A percentile compares a stretch with the other conserved stretches of the same genome.
These are phyloP conservation scores for Hypoxylon sp. DNA, from an alignment of 2,329 filamentous ascomycete genomes.

Conservation along the genomic window DNA sequence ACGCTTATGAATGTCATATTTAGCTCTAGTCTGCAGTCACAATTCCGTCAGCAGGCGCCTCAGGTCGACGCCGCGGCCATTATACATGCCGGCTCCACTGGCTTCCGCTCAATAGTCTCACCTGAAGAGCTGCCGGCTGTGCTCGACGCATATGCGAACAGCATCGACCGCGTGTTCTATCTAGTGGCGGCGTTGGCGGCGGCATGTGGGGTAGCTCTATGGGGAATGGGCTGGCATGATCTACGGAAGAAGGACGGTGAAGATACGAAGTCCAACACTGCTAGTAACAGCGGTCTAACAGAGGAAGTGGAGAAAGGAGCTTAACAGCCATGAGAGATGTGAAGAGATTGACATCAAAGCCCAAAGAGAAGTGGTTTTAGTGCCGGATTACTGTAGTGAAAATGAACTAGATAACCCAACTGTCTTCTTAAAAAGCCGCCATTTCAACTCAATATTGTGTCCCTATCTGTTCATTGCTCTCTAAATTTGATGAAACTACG, in stretches of 20 bases:
- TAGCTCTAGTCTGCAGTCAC: constrained; percentile 42
- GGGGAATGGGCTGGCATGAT: constrained; percentile 57
- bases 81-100: constrained; percentile 53
- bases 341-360: too few relatives aligned
- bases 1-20: constrained; percentile 18
- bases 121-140: constrained; percentile 46
- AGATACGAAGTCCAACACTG: neutral
- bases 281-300: neutral
- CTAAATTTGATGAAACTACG: too few relatives aligned
- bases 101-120: constrained; percentile 47
- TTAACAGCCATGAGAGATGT: too few relatives aligned
- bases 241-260: constrained; percentile 49
- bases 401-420: too few relatives aligned
- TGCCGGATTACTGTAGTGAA: too few relatives aligned
- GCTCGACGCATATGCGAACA: constrained; percentile 51
- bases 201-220: constrained; percentile 47
- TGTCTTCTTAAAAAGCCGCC: too few relatives aligned
- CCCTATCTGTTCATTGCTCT: too few relatives aligned
- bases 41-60: constrained; percentile 45
- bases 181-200: constrained; percentile 47
- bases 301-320: neutral
- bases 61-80: constrained; percentile 44
- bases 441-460: too few relatives aligned
- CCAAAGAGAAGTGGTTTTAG: too few relatives aligned
- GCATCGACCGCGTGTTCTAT: constrained; percentile 51